A percentile compares a stretch with the other conserved stretches of the same genome.
Conservation (phyloP, 441 rosid genomes). For the Melianthus villosus region DNA sequence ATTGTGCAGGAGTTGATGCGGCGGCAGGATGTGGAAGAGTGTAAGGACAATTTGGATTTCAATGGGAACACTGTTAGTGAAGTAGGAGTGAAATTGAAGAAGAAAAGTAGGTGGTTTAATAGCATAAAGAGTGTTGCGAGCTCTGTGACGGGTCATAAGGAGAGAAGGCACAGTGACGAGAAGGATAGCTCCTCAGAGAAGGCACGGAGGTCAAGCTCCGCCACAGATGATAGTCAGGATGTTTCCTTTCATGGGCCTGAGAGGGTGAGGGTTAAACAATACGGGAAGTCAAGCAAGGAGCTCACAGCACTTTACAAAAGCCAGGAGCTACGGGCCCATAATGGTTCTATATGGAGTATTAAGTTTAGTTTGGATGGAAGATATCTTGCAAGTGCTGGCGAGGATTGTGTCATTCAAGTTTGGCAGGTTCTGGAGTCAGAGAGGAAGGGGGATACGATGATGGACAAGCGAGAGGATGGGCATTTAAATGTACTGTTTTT, state of each 20-base stretch:
- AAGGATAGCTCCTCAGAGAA: constrained; percentile 75
- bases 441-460: constrained; percentile 55
- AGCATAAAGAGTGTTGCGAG: constrained; percentile 61
- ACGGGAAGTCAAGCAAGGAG: constrained; percentile 50
- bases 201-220: constrained; percentile 91
- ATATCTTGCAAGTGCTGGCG: constrained; percentile 66
- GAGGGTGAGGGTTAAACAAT: constrained; percentile 51
- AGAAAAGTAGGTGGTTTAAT: constrained; percentile 68
- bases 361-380: constrained; percentile 70
- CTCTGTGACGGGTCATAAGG: constrained; percentile 46
- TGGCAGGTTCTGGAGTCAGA: constrained; percentile 51
- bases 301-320: constrained; percentile 43
- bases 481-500: constrained; percentile 25
- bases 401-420: constrained; percentile 50
- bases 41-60: constrained; percentile 33
- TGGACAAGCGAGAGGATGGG: constrained; percentile 62
- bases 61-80: constrained; percentile 20
- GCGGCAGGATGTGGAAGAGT: constrained; percentile 80
- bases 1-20: constrained; percentile 94
- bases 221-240: constrained; percentile 93
- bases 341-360: constrained; percentile 53
- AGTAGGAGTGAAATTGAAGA: constrained; percentile 33
- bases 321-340: constrained; percentile 62
- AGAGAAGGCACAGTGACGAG: constrained; percentile 84
- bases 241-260: constrained; percentile 66